Conservation (phyloP, 768 basidiomycete genomes). For the Podaxis mareebaensis region DNA sequence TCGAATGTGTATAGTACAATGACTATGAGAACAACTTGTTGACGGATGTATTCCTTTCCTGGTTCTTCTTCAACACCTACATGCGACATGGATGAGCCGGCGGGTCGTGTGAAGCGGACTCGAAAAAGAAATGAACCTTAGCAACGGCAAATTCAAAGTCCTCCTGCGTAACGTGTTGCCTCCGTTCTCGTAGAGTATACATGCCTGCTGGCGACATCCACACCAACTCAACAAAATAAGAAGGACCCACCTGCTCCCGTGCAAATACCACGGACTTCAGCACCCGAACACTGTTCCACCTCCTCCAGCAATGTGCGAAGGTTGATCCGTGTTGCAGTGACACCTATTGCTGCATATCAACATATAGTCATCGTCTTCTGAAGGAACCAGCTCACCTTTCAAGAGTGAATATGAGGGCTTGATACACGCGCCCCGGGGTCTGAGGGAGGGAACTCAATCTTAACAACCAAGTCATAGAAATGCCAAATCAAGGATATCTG, state of each 20-base stretch:
- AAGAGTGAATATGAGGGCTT: slow-evolving; percentile 95
- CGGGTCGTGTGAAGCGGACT: slow-evolving; percentile 37
- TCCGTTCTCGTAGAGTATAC: slow-evolving; percentile 93
- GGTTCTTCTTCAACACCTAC: slow-evolving; percentile 92
- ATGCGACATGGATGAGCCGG: slow-evolving; percentile 10
- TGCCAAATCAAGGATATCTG: slow-evolving; percentile 93
- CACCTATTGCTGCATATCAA: slow-evolving; percentile 57
- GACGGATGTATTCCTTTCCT: slow-evolving; percentile 90
- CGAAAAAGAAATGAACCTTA: slow-evolving; percentile 54
- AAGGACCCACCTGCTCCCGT: slow-evolving; percentile 81
- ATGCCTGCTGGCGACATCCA: slow-evolving; percentile 55
- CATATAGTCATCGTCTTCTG: slow-evolving; percentile 27
- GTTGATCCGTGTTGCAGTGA: slow-evolving; percentile 95
- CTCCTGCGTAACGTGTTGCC: too few relatives aligned
- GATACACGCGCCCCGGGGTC: slow-evolving; percentile 95
- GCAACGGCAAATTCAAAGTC: slow-evolving; percentile 99
- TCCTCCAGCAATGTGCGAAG: slow-evolving; percentile 92
- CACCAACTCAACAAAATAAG: background rate
- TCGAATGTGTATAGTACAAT: background rate
- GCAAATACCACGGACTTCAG: slow-evolving; percentile 95
- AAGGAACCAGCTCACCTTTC: slow-evolving; percentile 59
- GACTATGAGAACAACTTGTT: slow-evolving; percentile 89
- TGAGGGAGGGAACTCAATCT: slow-evolving; percentile 98
- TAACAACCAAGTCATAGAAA: slow-evolving; percentile 90
- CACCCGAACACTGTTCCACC: slow-evolving; percentile 98